Conservation (phyloP, 1,139 yeast species). For the Blastobotrys aristatus region DNA sequence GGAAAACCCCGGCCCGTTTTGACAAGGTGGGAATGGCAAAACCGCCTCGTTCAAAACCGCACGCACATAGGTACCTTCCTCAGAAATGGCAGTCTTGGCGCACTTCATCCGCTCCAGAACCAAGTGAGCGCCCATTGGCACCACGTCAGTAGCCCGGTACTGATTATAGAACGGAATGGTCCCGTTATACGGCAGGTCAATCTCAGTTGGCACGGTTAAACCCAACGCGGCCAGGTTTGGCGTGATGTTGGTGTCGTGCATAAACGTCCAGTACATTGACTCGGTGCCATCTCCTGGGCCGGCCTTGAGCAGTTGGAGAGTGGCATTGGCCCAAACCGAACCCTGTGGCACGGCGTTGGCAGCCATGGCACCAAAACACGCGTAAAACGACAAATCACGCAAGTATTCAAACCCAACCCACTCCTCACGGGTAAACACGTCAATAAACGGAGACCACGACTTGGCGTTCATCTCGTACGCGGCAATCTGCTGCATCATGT, state of each 20-base stretch:
- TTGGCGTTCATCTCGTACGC: constrained; percentile 50
- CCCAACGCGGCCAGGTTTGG: constrained; percentile 44
- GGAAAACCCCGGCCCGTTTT: constrained; percentile 45
- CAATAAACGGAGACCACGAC: constrained; percentile 47
- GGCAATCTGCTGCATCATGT: constrained; percentile 41
- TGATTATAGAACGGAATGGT: constrained; percentile 37
- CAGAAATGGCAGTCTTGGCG: constrained; percentile 40
- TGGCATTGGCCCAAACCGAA: constrained; percentile 46
- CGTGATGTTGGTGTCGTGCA: constrained; percentile 52
- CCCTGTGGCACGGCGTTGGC: constrained; percentile 40
- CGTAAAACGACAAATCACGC: constrained; percentile 41
- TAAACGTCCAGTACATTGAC: constrained; percentile 37
- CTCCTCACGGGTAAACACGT: constrained; percentile 48
- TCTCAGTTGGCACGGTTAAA: constrained; percentile 29
- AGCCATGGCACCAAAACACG: constrained; percentile 46
- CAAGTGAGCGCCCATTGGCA: constrained; percentile 52
- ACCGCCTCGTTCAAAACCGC: constrained; percentile 53
- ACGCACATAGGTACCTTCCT: constrained; percentile 40
- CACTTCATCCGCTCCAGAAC: constrained; percentile 47
- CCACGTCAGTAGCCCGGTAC: constrained; percentile 32
- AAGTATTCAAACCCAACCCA: constrained; percentile 43
- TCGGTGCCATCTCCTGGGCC: constrained; percentile 23
- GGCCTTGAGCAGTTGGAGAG: constrained; percentile 41
- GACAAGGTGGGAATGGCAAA: constrained; percentile 45
- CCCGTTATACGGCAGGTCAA: constrained; percentile 10